Base-by-base conservation (phyloP, 2,329 filamentous ascomycete genomes). In the Claviceps sp. region DNA sequence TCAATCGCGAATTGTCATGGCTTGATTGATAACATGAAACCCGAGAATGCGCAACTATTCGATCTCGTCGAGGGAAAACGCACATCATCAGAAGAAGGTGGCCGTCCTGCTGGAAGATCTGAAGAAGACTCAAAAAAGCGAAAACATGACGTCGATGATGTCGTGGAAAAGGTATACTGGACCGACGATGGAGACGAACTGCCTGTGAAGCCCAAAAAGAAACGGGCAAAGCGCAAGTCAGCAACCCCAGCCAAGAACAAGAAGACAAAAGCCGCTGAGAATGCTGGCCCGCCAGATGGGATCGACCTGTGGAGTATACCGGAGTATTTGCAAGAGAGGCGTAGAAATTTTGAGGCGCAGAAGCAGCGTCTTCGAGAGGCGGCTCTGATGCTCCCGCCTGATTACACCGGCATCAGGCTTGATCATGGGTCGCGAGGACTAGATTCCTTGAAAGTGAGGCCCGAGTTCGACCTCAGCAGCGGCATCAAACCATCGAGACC, bases 331-430 rank as follows among this genome's bases (percentile, higher is more conserved):
- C 74, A 77, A 56, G 68, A 77, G 22, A 78, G 91, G n/a, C 77
- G 85, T 24, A 71, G 66, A n/a, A 68, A 74, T 22, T 90, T 95
- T 60, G 84, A 93, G 51, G 69, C 74, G 46, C 72, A 75, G n/a
- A 71, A 70, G 47, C 72, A 80, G 38, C 65, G 66, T 30, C 69
- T 89, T 47, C 79, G 81, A 53, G 78, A 85, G 52, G 79, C 78
- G 5, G 88, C 85, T 0, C 70, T 96, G 44, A 82, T 79, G 55
- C 66, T 94, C 2, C 88, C 93, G 0, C 93, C 93, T 0, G 77
- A 79, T 48, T 95, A 85, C 62, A 77, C 82, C 1, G 82, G 83
- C 47, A 73, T 96, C 16, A 75, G 85, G 9, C 90, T 95, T 57
- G 79, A 78, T 34, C 1, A 11, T 55, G 71, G 80, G 30, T 58